Evolutionary conservation across 2,329 filamentous ascomycete genomes (phyloP).

Genomic region (Lachnellula occidentalis): DNA sequence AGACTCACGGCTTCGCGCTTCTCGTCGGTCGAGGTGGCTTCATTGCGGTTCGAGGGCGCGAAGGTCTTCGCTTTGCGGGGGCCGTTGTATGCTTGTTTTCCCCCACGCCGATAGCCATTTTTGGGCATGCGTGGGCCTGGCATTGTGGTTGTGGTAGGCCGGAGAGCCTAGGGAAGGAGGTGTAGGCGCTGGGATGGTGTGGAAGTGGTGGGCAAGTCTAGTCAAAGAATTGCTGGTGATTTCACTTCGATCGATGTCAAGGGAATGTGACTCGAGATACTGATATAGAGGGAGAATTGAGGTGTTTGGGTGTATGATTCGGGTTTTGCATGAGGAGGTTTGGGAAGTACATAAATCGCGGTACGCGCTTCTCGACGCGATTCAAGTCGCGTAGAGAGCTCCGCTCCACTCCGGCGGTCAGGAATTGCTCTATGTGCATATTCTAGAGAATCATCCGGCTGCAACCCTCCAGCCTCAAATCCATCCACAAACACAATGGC

Average conservation of each 20-base stretch:
- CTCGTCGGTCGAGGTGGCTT: constrained; percentile 88
- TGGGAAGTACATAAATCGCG: not conserved
- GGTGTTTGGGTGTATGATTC: not conserved
- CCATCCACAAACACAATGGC: constrained; percentile 25
- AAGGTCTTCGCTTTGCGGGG: constrained; percentile 68
- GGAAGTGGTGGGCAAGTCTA: constrained; percentile 18
- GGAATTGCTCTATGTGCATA: constrained; percentile 6
- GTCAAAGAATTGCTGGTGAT: constrained; percentile 24
- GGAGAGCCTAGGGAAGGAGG: constrained; percentile 4
- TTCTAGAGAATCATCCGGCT: not conserved
- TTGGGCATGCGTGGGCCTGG: constrained; percentile 53
- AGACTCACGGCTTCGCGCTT: constrained; percentile 81
- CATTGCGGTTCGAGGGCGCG: constrained; percentile 69
- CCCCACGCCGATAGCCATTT: constrained; percentile 62
- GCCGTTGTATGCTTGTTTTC: constrained; percentile 66
- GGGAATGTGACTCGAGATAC: not conserved
- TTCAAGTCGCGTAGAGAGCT: constrained; percentile 4
- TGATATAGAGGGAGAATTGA: not conserved
- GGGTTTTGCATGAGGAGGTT: not conserved
- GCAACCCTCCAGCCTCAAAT: not conserved
- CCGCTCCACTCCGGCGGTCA: not conserved
- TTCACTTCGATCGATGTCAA: not conserved
- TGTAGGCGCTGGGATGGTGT: constrained; percentile 1
- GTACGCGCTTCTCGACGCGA: constrained; percentile 8
- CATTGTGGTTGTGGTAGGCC: constrained; percentile 38